Conservation (phyloP, 306 rosid genomes). For the Vachellia collinsii region DNA sequence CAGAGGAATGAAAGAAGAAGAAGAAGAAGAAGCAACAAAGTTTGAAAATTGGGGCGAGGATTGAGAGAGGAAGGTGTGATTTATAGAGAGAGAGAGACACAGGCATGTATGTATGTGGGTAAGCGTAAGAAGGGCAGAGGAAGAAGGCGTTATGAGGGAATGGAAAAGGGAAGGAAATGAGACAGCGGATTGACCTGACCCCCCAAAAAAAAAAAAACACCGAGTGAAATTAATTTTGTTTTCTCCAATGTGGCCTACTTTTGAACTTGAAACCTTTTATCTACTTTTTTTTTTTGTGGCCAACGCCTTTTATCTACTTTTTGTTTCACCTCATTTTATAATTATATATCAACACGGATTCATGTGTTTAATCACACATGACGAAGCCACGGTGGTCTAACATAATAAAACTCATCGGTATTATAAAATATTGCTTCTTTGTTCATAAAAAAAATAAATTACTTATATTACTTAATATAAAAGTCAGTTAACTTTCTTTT, state of each 20-base stretch:
- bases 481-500: too few species aligned
- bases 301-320: too few species aligned
- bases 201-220: constrained; percentile 11
- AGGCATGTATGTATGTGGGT: background rate
- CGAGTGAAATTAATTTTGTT: background rate
- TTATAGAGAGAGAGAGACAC: background rate
- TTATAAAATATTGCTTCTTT: too few species aligned
- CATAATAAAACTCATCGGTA: too few species aligned
- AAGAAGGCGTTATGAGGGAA: constrained; percentile 40
- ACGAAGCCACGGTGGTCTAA: too few species aligned
- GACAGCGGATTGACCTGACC: constrained; percentile 28
- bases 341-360: too few species aligned
- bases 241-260: background rate
- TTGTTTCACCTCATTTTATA: too few species aligned
- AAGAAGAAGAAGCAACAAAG: background rate
- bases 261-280: too few species aligned
- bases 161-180: constrained; percentile 52
- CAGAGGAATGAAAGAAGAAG: background rate
- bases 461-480: too few species aligned
- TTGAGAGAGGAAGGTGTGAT: background rate
- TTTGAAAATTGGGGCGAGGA: background rate
- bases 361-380: too few species aligned
- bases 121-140: constrained; percentile 52
- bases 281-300: too few species aligned
- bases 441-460: too few species aligned